Conservation (phyloP, 2,329 filamentous ascomycete genomes). For the Botrytis fragariae region DNA sequence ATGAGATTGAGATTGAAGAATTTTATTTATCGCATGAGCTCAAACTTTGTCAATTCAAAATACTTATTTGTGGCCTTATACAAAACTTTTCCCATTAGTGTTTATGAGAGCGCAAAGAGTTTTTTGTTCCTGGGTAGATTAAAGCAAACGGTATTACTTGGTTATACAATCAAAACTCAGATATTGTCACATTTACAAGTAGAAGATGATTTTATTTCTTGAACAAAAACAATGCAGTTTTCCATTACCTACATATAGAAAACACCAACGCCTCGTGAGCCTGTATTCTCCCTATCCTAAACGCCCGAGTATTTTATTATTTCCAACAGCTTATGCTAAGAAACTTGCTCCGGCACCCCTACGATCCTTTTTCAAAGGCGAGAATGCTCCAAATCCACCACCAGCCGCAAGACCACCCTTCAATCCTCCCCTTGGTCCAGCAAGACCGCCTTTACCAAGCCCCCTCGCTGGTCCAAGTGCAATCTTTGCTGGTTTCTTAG, state of each 20-base stretch:
- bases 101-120: background rate
- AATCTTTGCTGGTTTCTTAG: constrained; percentile 40
- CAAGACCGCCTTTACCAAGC: constrained; percentile 36
- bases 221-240: background rate
- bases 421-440: constrained; percentile 30
- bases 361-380: constrained; percentile 69
- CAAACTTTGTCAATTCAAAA: background rate
- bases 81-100: background rate
- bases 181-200: background rate
- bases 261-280: background rate
- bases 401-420: constrained; percentile 32
- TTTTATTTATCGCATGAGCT: background rate
- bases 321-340: constrained; percentile 30
- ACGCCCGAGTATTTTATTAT: constrained; percentile 6
- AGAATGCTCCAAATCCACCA: constrained; percentile 58
- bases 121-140: background rate
- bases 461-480: constrained; percentile 35
- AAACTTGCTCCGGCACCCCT: constrained; percentile 63
- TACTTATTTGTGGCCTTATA: background rate
- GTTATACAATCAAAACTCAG: background rate
- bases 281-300: constrained; percentile 12
- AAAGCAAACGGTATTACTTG: background rate
- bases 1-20: background rate
- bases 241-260: constrained; percentile 13
- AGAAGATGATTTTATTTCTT: background rate